Evolutionary conservation across 1,284 basidiomycete species (phyloP), one percentile per base, ranked within the genome.

Genomic region (Ustilago crameri): DNA sequence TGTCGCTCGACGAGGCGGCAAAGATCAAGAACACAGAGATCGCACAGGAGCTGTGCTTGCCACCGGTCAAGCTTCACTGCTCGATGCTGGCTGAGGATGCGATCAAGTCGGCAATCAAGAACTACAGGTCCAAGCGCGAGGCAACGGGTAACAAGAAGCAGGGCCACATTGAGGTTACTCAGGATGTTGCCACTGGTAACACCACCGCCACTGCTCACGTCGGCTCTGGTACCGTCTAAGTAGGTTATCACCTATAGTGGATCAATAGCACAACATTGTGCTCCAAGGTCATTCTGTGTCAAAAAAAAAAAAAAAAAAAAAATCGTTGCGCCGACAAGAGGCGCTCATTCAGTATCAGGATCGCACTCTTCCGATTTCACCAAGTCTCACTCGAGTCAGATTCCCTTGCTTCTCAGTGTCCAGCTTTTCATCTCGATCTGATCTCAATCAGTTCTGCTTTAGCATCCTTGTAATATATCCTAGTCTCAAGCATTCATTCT

Each of bases 21-120:
- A 90, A 91, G 82, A 97, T 99, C 82, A 96, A 95, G 86, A 99
- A 99, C 87, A 98, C 95, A 9, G 96, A 98, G 84, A 98, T 98
- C 82, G 96, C 96, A 9, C 95, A 97, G 86, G 95, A 98, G 55
- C 77, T 83, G 30, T 80, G 78, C 49, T 86, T 99, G 51, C 96
- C 96, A 9, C 96, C 96, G 42, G 96, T 99, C 82, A 99, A 99
- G 85, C 84, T 87, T 20, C 86, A 87, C 76, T 87, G 85, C 84
- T 86, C 85, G 89, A 93, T 98, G 91, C 86, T 98, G 65, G 95
- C 95, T 32, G 96, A 99, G 85, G 96, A 98, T 84, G 96, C 96
- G 49, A 98, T 99, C 85, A 87, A 87, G 63, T 79, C 81, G 14
- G 84, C 84, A 17, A 85, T 82, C 63, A 66, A 74, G 30, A 78